Conservation (phyloP, 352 stramenopile species). For the Aphanomyces stellatus region DNA sequence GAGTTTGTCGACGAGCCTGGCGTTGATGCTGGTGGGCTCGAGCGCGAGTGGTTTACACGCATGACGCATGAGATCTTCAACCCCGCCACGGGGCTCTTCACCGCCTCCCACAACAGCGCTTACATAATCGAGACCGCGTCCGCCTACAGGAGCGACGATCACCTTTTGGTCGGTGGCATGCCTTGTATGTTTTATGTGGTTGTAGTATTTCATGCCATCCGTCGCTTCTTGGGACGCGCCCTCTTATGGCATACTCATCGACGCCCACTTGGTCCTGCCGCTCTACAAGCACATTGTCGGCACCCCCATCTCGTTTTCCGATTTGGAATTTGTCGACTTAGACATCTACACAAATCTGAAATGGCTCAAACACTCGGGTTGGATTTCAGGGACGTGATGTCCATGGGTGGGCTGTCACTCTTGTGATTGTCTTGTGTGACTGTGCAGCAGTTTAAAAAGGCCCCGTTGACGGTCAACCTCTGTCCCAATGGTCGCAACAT, state of each 20-base stretch:
- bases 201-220: slow-evolving; percentile 83
- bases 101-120: slow-evolving; percentile 52
- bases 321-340: slow-evolving; percentile 85
- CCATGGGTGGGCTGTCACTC: background rate
- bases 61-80: slow-evolving; percentile 87
- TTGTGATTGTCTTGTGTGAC: slow-evolving; percentile 47
- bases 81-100: slow-evolving; percentile 72
- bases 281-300: slow-evolving; percentile 88
- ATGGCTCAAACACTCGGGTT: slow-evolving; percentile 71
- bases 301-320: slow-evolving; percentile 84
- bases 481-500: slow-evolving; percentile 93
- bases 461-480: slow-evolving; percentile 88
- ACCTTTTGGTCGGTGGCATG: slow-evolving; percentile 57
- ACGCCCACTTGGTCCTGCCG: slow-evolving; percentile 72
- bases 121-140: slow-evolving; percentile 81
- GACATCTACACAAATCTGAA: slow-evolving; percentile 82
- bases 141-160: slow-evolving; percentile 67
- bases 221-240: slow-evolving; percentile 77
- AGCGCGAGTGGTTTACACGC: slow-evolving; percentile 88
- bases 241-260: slow-evolving; percentile 84
- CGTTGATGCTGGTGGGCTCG: slow-evolving; percentile 85
- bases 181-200: background rate
- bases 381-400: slow-evolving; percentile 63
- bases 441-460: slow-evolving; percentile 59
- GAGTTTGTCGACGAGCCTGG: slow-evolving; percentile 89